A percentile compares a stretch with the other conserved stretches of the same genome.
These are phyloP conservation scores for Penicillium ochrochloron DNA, from an alignment of 495 filamentous ascomycete genomes.

Conservation along the genomic window DNA sequence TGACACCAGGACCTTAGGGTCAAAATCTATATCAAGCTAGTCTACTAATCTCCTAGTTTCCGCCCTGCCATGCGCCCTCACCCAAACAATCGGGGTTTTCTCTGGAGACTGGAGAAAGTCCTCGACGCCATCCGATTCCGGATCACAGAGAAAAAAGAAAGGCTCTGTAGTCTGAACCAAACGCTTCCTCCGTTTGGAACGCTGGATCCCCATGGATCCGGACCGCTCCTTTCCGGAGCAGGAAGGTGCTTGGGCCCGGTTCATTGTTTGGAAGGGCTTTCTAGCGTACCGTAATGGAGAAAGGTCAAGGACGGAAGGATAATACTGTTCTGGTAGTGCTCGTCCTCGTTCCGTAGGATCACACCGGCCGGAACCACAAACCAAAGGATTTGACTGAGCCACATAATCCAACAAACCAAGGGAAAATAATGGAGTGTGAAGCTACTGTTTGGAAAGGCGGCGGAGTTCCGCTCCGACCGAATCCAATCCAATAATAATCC, in stretches of 20 bases:
- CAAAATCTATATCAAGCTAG: background rate
- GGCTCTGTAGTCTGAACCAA: background rate
- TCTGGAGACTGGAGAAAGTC: no score
- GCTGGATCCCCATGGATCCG: slow-evolving; percentile 2
- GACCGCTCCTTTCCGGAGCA: slow-evolving; percentile 26
- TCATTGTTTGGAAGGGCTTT: background rate
- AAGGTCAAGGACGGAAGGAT: background rate
- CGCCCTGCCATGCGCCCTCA: slow-evolving; percentile 4
- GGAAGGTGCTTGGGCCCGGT: slow-evolving; percentile 29
- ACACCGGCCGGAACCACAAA: background rate
- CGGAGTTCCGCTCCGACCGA: slow-evolving; percentile 29
- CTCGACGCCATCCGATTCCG: background rate
- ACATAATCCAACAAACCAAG: background rate
- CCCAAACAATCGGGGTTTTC: background rate
- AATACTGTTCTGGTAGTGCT: background rate
- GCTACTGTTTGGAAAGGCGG: slow-evolving; percentile 12
- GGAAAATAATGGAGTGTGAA: background rate
- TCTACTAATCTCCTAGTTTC: background rate
- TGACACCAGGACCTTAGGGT: slow-evolving; percentile 3
- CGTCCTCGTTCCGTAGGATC: background rate
- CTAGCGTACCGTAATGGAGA: background rate
- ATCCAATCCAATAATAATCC: slow-evolving; percentile 20
- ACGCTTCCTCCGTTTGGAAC: slow-evolving; percentile 3
- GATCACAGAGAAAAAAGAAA: background rate
- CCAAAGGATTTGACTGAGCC: background rate